phyloP scores from a whole-genome alignment of 208 protist genomes.

The Naegleria lovaniensis region DNA sequence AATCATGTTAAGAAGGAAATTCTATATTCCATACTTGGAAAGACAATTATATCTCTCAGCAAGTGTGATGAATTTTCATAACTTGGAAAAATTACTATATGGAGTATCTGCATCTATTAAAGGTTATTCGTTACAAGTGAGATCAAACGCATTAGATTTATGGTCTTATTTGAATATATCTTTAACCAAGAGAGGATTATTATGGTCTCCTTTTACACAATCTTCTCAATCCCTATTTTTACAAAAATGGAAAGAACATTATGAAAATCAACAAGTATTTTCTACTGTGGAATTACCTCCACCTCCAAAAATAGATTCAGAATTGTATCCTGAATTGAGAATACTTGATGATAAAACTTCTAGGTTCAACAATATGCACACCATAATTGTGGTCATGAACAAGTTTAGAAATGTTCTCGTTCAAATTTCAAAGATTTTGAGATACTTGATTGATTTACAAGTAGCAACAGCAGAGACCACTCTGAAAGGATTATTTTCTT shows the following conservation, averaged over 20 bases:
- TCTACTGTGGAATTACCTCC: neutral
- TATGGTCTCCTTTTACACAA: neutral
- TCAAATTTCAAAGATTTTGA: slow-evolving; percentile 5
- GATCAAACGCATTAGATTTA: neutral
- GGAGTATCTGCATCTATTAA: neutral
- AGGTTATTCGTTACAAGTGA: neutral
- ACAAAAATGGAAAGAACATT: slow-evolving; percentile 15
- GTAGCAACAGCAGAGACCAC: neutral
- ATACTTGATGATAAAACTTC: neutral
- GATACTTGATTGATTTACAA: slow-evolving; percentile 28
- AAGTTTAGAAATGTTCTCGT: neutral
- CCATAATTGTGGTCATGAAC: neutral
- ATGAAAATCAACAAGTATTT: neutral
- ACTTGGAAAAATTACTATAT: neutral
- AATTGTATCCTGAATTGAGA: neutral
- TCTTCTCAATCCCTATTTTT: neutral
- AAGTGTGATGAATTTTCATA: neutral
- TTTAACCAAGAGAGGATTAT: neutral
- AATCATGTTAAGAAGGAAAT: slow-evolving; percentile 19
- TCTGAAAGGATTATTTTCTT: neutral
- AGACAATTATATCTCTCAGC: neutral
- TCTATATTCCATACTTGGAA: neutral
- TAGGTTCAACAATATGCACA: neutral
- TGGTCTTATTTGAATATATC: neutral
- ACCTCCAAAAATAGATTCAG: neutral